A percentile compares a stretch with the other conserved stretches of the same genome.
Evolutionary conservation across 2,329 filamentous ascomycete species (phyloP).

Genomic region (Ilyonectria robusta): DNA sequence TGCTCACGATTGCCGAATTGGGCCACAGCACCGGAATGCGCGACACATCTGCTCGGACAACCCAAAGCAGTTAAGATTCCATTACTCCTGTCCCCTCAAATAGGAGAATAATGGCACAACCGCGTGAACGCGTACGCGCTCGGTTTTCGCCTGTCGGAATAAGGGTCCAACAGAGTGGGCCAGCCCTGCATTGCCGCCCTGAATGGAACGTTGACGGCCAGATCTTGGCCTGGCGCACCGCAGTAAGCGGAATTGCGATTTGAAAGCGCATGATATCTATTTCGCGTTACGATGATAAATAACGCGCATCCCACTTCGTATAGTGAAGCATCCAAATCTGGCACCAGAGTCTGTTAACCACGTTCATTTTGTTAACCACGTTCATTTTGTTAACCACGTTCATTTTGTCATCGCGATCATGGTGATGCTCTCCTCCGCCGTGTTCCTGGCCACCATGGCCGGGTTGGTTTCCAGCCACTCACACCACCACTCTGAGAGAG

Average conservation of each 20-base stretch:
- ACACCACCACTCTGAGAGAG: neutral
- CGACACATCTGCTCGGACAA: neutral
- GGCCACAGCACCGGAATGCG: slow-evolving; percentile 8
- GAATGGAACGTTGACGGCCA: slow-evolving; percentile 27
- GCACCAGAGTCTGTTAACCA: neutral
- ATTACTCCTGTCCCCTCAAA: neutral
- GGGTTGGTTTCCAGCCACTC: slow-evolving; percentile 5
- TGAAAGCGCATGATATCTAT: slow-evolving; percentile 4
- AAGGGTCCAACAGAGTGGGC: slow-evolving; percentile 1
- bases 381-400: neutral
- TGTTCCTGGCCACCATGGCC: slow-evolving; percentile 5
- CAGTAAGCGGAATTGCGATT: neutral
- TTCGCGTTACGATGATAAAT: slow-evolving; percentile 13
- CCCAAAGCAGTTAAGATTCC: slow-evolving; percentile 15
- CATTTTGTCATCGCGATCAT: neutral
- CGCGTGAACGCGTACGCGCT: slow-evolving; percentile 7
- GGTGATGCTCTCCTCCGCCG: slow-evolving; percentile 8
- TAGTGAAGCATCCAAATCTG: neutral
- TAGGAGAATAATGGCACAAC: neutral
- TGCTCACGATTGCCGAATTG: slow-evolving; percentile 18
- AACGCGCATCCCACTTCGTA: neutral
- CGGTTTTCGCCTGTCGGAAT: slow-evolving; percentile 3
- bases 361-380: neutral
- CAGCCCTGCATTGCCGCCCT: neutral
- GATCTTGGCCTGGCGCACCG: slow-evolving; percentile 9